These are phyloP conservation scores for Solanum aculeatissimum DNA, from an alignment of 305 asterid species.

Conservation along the genomic window DNA sequence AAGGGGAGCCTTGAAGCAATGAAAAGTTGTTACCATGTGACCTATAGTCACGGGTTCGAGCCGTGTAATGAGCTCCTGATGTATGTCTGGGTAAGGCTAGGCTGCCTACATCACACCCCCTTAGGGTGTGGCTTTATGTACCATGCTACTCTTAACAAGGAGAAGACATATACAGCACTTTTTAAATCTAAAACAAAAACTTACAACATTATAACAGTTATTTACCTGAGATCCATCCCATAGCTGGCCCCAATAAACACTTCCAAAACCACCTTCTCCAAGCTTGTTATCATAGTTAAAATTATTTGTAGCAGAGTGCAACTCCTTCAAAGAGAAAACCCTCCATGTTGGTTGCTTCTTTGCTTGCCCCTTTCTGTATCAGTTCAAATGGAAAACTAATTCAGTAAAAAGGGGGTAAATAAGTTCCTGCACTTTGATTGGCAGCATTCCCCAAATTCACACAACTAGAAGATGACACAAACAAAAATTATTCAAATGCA, in stretches of 20 bases:
- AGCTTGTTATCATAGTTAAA: slow-evolving; percentile 96
- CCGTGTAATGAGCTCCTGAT: not conserved
- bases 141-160: not conserved
- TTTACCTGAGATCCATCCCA: slow-evolving; percentile 98
- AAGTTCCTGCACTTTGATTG: not conserved
- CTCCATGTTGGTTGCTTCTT: slow-evolving; percentile 78
- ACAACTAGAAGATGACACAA: not conserved
- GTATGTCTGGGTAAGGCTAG: not conserved
- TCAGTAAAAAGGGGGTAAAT: not conserved
- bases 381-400: slow-evolving; percentile 8
- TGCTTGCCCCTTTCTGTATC: slow-evolving; percentile 45
- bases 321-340: slow-evolving; percentile 79
- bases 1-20: not conserved
- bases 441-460: not conserved
- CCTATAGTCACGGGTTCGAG: not conserved
- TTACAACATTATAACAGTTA: not conserved
- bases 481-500: not conserved
- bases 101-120: not conserved
- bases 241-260: slow-evolving; percentile 98
- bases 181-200: not conserved
- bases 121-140: not conserved
- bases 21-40: not conserved
- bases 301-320: slow-evolving; percentile 86
- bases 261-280: slow-evolving; percentile 96
- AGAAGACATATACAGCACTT: no score